phyloP scores from a whole-genome alignment of 2,329 filamentous ascomycete species.

The Lachnellula hyalina region DNA sequence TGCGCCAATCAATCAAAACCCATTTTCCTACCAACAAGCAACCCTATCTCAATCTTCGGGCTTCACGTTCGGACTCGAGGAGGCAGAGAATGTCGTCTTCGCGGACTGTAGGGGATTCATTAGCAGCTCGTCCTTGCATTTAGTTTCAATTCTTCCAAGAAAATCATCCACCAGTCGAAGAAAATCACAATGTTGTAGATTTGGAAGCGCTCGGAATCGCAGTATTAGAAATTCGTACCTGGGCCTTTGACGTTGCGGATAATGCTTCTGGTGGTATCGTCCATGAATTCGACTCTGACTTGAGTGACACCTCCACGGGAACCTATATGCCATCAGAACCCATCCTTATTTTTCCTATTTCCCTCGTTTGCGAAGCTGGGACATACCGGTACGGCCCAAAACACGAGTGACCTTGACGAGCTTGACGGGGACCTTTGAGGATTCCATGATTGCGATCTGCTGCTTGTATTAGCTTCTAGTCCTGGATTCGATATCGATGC shows the following conservation, averaged over 20 bases:
- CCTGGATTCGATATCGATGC: no score
- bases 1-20: no score
- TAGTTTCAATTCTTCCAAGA: no score
- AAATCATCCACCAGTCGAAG: no score
- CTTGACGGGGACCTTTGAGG: constrained; percentile 94
- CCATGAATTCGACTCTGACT: constrained; percentile 99
- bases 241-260: constrained; percentile 99
- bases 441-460: constrained; percentile 62
- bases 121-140: no score
- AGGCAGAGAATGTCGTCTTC: constrained; percentile 98
- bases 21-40: no score
- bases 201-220: no score
- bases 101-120: constrained; percentile 45
- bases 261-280: constrained; percentile 96
- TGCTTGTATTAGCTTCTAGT: no score
- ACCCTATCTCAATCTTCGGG: constrained; percentile 84
- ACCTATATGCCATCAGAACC: constrained; percentile 47
- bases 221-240: constrained; percentile 55
- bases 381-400: constrained; percentile 92
- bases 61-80: constrained; percentile 99
- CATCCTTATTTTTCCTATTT: no score
- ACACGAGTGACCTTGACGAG: constrained; percentile 99
- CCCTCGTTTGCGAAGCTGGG: not conserved
- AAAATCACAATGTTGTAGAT: no score
- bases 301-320: constrained; percentile 99